A percentile compares a stretch with the other conserved stretches of the same genome.
Conservation (phyloP, 371 early-diverging fungal genomes). For the Mucor saturninus region DNA sequence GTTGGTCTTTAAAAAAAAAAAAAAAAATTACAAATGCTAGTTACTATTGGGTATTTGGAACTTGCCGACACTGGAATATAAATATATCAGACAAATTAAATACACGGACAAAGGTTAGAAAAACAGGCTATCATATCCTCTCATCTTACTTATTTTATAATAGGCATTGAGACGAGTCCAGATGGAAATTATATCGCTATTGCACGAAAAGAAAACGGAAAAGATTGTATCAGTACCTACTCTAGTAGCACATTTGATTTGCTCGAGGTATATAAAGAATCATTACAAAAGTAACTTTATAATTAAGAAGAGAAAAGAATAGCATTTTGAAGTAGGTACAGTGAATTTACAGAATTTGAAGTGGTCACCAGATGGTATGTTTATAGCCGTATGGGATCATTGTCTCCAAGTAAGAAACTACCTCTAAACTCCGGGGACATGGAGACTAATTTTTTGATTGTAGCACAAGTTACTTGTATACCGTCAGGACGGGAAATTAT, state of each 20-base stretch:
- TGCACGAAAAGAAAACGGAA: conserved; percentile 62
- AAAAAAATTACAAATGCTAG: conserved; percentile 34
- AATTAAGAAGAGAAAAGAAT: background rate
- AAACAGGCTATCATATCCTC: background rate
- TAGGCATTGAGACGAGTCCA: conserved; percentile 65
- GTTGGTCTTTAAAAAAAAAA: no score
- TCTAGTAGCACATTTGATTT: conserved; percentile 57
- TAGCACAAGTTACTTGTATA: conserved; percentile 74
- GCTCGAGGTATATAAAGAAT: conserved; percentile 1
- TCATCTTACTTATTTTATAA: background rate
- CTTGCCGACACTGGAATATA: conserved; percentile 12
- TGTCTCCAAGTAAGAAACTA: conserved; percentile 47
- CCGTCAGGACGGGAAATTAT: conserved; percentile 68
- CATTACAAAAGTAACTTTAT: no score
- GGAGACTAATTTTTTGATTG: conserved; percentile 1
- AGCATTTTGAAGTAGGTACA: conserved; percentile 73
- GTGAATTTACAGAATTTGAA: conserved; percentile 68
- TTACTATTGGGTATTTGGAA: conserved; percentile 28
- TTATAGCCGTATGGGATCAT: conserved; percentile 76
- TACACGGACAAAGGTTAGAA: conserved; percentile 17
- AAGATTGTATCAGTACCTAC: conserved; percentile 76
- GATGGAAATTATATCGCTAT: conserved; percentile 73
- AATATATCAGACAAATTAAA: conserved; percentile 27
- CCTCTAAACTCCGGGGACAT: background rate
- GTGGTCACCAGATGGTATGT: conserved; percentile 88